These are phyloP conservation scores for Venturiaceae sp. DNA, from an alignment of 2,329 filamentous ascomycete species.

Conservation along the genomic window DNA sequence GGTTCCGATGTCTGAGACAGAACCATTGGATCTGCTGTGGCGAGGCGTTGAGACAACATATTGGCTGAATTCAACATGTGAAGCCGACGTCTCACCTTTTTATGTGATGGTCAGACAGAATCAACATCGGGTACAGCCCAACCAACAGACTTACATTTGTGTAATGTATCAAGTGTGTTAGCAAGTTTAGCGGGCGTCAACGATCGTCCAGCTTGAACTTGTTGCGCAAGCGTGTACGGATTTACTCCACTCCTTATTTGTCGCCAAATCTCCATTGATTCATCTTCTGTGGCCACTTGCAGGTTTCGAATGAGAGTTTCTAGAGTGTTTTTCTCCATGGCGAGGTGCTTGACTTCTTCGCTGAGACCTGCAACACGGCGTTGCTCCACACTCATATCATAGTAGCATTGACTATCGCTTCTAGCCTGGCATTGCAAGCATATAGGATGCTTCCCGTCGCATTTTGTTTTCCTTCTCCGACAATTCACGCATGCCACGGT, in stretches of 20 bases:
- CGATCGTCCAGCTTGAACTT: conserved; percentile 11
- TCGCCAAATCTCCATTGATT: conserved; percentile 13
- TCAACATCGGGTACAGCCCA: too few species aligned
- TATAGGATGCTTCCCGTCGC: conserved; percentile 14
- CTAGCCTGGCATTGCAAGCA: conserved; percentile 14
- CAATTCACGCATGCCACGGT: conserved; percentile 17
- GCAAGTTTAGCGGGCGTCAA: too few species aligned
- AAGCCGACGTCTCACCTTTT: too few species aligned
- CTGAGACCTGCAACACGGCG: conserved; percentile 14
- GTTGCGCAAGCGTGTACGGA: conserved; percentile 11
- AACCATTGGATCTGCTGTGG: too few species aligned
- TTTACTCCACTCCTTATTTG: conserved; percentile 12
- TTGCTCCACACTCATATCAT: conserved; percentile 18
- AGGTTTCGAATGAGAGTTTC: conserved; percentile 13
- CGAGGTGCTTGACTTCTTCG: conserved; percentile 15
- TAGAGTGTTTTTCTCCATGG: conserved; percentile 12
- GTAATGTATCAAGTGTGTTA: too few species aligned
- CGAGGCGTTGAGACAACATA: too few species aligned
- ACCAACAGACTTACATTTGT: too few species aligned
- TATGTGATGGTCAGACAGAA: too few species aligned
- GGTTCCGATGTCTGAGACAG: too few species aligned
- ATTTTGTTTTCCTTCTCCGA: conserved; percentile 16
- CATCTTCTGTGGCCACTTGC: conserved; percentile 11
- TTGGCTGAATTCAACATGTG: too few species aligned
- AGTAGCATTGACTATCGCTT: conserved; percentile 13